Evolutionary conservation across 352 stramenopile species (phyloP), one percentile per base, ranked within the genome.

Genomic region (Albugo candida): DNA sequence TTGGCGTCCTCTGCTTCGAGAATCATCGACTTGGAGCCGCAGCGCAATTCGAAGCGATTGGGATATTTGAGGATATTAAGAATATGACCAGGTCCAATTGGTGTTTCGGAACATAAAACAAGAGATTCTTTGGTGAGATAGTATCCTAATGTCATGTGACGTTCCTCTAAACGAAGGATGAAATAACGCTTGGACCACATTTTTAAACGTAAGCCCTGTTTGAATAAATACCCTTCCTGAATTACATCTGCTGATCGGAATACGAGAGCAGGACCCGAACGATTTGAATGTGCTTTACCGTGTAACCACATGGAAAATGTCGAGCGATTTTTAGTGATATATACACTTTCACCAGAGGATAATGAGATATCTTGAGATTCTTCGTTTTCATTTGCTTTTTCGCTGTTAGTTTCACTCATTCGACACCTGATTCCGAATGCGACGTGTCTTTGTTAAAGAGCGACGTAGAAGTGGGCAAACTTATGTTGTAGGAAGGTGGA

Each of bases 141-240:
- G 52, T 91, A 91, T 0, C 74, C 72, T 11, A 91, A 58, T 34
- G 77, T 91, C 77, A 91, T 91, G 62, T 91, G 75, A 3, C 74
- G 74, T 61, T 91, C 77, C 47, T 91, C 77, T 13, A 91, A 65
- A 0, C 77, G 72, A 42, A 91, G 47, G 41, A 91, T 91, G 41
- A 91, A 91, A 47, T 91, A 91, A 39, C 77, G 70, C n/a, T 67
- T 67, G 17, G 61, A 79, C 74, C 74, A 87, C 58, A 83, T 73
- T 52, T 81, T 82, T 24, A 91, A 52, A 8, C 77, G 74, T 19
- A 81, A 54, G 1, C 77, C 77, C 51, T 87, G 77, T 54, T 91
- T 91, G 20, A 91, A 54, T 41, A 91, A 45, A 61, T 91, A 87
- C 0, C 77, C 77, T 53, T 87, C 74, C 54, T 86, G 74, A 37